Evolutionary conservation across 2,329 filamentous ascomycete species (phyloP).

Genomic region (Penicillium nordicum): DNA sequence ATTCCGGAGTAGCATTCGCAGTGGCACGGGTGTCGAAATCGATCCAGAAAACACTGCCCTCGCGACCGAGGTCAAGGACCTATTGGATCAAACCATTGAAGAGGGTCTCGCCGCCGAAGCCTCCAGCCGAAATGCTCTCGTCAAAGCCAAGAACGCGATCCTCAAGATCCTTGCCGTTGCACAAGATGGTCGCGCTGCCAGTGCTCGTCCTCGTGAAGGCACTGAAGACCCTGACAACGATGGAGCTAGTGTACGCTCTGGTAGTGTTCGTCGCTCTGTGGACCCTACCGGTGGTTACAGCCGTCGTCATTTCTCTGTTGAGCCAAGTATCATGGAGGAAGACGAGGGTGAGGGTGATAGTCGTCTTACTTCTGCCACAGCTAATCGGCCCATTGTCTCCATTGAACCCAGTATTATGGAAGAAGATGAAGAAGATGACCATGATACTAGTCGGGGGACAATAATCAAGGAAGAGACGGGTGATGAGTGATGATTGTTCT

Average conservation of each 20-base stretch:
- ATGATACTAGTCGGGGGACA: conserved; percentile 31
- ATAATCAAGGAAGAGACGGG: conserved; percentile 32
- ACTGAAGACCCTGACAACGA: conserved; percentile 33
- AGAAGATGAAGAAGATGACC: conserved; percentile 35
- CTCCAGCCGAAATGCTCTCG: conserved; percentile 44
- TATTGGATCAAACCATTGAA: conserved; percentile 56
- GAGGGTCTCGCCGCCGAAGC: conserved; percentile 43
- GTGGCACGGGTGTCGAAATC: conserved; percentile 49
- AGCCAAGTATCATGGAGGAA: conserved; percentile 41
- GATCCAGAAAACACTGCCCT: conserved; percentile 52
- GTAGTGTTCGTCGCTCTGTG: conserved; percentile 30
- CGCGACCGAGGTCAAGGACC: conserved; percentile 54
- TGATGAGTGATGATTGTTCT: conserved; percentile 28
- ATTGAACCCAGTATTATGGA: conserved; percentile 39
- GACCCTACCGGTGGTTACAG: conserved; percentile 25
- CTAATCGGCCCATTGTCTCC: conserved; percentile 24
- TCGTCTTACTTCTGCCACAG: conserved; percentile 24
- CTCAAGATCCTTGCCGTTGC: conserved; percentile 47
- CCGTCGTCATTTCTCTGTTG: conserved; percentile 30
- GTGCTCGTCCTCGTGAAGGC: conserved; percentile 31
- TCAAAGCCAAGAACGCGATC: conserved; percentile 45
- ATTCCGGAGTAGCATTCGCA: conserved; percentile 50
- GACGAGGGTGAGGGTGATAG: conserved; percentile 31
- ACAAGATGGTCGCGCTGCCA: conserved; percentile 42
- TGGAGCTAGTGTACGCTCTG: conserved; percentile 30